Evolutionary conservation across 768 basidiomycete genomes (phyloP).

Genomic region (Russula dissimulans): DNA sequence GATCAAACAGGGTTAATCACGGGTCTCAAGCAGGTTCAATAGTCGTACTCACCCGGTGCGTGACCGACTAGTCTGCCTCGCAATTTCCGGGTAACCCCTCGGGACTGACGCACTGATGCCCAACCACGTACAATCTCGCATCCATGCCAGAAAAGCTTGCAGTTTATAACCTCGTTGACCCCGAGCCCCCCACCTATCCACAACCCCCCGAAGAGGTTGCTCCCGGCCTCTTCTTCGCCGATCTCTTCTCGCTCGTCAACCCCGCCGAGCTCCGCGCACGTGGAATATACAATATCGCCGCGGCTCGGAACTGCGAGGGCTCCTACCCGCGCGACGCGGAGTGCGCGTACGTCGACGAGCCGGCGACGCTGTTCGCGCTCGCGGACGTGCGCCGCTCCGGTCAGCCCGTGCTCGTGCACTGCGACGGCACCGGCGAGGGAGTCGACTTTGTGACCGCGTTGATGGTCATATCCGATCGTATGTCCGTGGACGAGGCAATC

Average conservation of each 20-base stretch:
- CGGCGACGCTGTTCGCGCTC: conserved; percentile 11
- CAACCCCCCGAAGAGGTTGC: conserved; percentile 8
- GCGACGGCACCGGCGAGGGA: conserved; percentile 14
- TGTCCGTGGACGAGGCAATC: conserved; percentile 7
- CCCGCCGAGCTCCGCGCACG: not conserved
- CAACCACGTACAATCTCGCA: not conserved
- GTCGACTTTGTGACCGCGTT: conserved; percentile 12
- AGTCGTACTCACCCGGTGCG: too few species aligned
- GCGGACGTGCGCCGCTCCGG: conserved; percentile 14
- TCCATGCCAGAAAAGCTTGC: conserved; percentile 5
- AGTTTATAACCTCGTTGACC: not conserved
- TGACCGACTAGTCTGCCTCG: too few species aligned
- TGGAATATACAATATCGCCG: conserved; percentile 11
- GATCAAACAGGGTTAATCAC: too few species aligned
- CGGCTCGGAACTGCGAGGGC: conserved; percentile 7
- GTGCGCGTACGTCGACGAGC: conserved; percentile 12
- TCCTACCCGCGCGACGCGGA: conserved; percentile 12
- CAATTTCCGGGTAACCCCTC: too few species aligned
- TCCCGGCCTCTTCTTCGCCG: conserved; percentile 10
- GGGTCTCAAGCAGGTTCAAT: too few species aligned
- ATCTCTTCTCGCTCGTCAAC: conserved; percentile 14
- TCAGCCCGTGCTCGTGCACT: conserved; percentile 12
- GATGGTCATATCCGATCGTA: conserved; percentile 12
- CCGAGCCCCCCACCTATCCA: conserved; percentile 13
- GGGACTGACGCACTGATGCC: too few species aligned